These are phyloP conservation scores for Amoebophrya sp. DNA, from an alignment of 169 alveolate species.

Conservation along the genomic window DNA sequence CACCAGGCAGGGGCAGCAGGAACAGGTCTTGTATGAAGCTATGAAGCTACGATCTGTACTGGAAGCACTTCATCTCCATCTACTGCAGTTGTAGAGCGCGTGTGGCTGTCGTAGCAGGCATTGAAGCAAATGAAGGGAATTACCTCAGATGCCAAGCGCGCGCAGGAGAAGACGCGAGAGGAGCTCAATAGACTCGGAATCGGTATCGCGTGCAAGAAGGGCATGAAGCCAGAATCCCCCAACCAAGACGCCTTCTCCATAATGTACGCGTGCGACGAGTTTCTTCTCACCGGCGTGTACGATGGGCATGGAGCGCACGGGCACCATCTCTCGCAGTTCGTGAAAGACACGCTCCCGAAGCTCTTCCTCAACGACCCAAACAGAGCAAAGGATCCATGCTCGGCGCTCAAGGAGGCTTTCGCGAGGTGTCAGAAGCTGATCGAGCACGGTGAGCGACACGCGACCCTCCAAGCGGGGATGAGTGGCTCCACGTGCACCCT, in stretches of 20 bases:
- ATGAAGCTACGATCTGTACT: too few species aligned
- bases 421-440: neutral
- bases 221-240: constrained; percentile 56
- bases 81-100: too few species aligned
- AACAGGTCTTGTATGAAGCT: too few species aligned
- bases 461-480: neutral
- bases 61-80: too few species aligned
- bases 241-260: constrained; percentile 41
- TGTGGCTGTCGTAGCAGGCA: too few species aligned
- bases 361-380: neutral
- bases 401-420: neutral
- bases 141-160: too few species aligned
- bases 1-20: too few species aligned
- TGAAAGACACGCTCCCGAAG: constrained; percentile 38
- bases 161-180: neutral
- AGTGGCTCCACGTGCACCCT: neutral
- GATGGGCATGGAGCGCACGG: constrained; percentile 73
- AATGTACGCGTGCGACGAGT: neutral
- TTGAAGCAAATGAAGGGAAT: too few species aligned
- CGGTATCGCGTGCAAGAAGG: constrained; percentile 51
- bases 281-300: constrained; percentile 44
- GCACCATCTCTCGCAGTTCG: constrained; percentile 55
- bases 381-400: neutral
- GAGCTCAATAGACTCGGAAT: constrained; percentile 37
- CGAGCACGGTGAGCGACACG: neutral